Evolutionary conservation across 495 filamentous ascomycete genomes (phyloP).

Genomic region (Neurospora sp.): DNA sequence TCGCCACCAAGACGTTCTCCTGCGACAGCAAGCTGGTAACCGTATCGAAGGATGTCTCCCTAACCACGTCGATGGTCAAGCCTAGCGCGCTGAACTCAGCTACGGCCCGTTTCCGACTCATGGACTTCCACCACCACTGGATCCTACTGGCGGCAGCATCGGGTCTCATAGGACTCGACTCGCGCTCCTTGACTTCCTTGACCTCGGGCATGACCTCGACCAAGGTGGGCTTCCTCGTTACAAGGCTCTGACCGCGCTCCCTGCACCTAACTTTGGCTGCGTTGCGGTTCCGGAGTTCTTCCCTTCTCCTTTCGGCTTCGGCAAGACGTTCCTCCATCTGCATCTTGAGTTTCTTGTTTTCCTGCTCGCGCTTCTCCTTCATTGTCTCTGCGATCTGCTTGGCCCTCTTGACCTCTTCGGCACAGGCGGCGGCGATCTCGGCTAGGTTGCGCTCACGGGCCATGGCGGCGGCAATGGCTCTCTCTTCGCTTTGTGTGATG

Average conservation of each 20-base stretch:
- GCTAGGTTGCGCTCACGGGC: slow-evolving; percentile 85
- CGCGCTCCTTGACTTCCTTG: slow-evolving; percentile 38
- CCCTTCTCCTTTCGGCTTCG: slow-evolving; percentile 70
- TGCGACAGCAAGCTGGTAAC: slow-evolving; percentile 69
- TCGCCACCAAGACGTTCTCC: slow-evolving; percentile 57
- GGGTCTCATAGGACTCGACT: slow-evolving; percentile 46
- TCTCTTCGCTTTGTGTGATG: slow-evolving; percentile 60
- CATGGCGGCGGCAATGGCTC: slow-evolving; percentile 81
- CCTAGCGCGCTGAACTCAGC: slow-evolving; percentile 58
- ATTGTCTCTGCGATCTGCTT: slow-evolving; percentile 89
- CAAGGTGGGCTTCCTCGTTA: slow-evolving; percentile 31
- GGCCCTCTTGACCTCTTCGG: slow-evolving; percentile 87
- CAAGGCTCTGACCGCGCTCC: slow-evolving; percentile 55
- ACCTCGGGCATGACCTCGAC: slow-evolving; percentile 42
- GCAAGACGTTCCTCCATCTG: slow-evolving; percentile 87
- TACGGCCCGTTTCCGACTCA: slow-evolving; percentile 49
- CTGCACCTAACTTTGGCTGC: slow-evolving; percentile 43
- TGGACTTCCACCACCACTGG: slow-evolving; percentile 66
- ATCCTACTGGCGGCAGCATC: slow-evolving; percentile 63
- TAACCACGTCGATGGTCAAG: slow-evolving; percentile 63
- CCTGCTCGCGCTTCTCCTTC: slow-evolving; percentile 81
- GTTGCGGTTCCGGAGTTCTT: slow-evolving; percentile 47
- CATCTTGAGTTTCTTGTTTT: slow-evolving; percentile 58
- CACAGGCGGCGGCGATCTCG: slow-evolving; percentile 87
- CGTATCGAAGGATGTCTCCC: slow-evolving; percentile 70